Evolutionary conservation across 78 protist species (phyloP).

Genomic region (Creolimax fragrantissima): DNA sequence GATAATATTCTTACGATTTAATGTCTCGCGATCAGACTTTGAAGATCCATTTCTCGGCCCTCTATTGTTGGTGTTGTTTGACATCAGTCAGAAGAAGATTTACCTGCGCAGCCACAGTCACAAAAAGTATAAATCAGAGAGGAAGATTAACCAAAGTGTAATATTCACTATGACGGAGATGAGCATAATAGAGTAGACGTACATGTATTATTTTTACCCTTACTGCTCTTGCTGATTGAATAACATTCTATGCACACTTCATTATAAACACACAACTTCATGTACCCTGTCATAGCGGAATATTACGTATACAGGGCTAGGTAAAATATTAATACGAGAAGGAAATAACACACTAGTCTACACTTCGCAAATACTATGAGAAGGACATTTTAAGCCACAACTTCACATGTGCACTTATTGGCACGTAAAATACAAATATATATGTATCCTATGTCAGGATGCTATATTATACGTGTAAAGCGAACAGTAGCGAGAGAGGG

Average conservation of each 20-base stretch:
- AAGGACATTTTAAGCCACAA: too few species aligned
- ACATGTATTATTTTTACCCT: too few species aligned
- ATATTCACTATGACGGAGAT: too few species aligned
- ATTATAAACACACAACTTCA: not conserved
- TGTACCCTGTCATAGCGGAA: not conserved
- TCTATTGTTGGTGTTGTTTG: not conserved
- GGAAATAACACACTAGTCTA: too few species aligned
- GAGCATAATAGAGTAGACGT: too few species aligned
- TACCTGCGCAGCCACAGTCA: not conserved
- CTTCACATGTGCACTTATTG: not conserved
- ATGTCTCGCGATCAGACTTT: not conserved
- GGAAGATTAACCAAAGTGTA: too few species aligned
- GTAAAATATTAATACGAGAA: not conserved
- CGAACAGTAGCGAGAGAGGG: too few species aligned
- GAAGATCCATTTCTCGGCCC: not conserved
- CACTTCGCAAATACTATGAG: too few species aligned
- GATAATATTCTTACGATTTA: not conserved
- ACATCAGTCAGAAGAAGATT: not conserved
- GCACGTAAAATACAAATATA: not conserved
- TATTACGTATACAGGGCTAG: not conserved
- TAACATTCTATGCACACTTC: too few species aligned
- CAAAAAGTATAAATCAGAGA: not conserved
- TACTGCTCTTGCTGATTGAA: too few species aligned
- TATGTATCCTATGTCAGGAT: too few species aligned
- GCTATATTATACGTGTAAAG: too few species aligned